Base-by-base conservation (phyloP, 257 asterid genomes). In the Linaria vulgaris region DNA sequence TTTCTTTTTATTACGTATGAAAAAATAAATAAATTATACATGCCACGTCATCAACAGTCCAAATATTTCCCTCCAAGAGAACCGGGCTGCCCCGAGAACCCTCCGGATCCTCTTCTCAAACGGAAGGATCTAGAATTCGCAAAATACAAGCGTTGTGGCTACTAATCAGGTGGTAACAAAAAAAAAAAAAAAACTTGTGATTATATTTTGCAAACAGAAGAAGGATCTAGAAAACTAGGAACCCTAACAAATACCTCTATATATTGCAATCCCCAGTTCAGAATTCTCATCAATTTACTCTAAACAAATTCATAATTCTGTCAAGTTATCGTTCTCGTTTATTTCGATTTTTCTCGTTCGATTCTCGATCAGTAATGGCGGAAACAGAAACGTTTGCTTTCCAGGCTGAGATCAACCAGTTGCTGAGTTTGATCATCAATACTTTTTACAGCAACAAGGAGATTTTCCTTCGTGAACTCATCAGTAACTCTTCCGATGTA, bases 401-500 rank as follows among this genome's bases (percentile, higher is more conserved):
- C 75, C 87, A 82, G 48, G 87, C 87, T 3, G 87, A 82, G 74
- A 82, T 82, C 67, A 82, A 82, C 64, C 87, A 82, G 70, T 62
- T 82, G 12, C 41, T 82, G 68, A 78, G 84, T 73, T 63, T 82
- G 46, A 82, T 82, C 13, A 82, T 82, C 75, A 82, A 82, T 72
- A 82, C 87, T 7, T 82, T 82, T 71, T 82, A 82, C 72, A 73
- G 80, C 73, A 82, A 82, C 72, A 82, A 82, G 72, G 88, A 82
- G 76, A 82, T 82, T 76, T 82, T 82, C 56, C 88, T 82, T 17
- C 83, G 88, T 20, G 88, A 82, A 41, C 80, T 79, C 44, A 82
- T 82, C 63, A 76, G 82, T 45, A 82, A 82, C 66, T 71, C 83
- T 1, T 82, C 88, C 11, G 88, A 82, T 79, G 88, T 82, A 72